Base-by-base conservation (phyloP, 23 red algal species). In the Pyropia yezoensis region DNA sequence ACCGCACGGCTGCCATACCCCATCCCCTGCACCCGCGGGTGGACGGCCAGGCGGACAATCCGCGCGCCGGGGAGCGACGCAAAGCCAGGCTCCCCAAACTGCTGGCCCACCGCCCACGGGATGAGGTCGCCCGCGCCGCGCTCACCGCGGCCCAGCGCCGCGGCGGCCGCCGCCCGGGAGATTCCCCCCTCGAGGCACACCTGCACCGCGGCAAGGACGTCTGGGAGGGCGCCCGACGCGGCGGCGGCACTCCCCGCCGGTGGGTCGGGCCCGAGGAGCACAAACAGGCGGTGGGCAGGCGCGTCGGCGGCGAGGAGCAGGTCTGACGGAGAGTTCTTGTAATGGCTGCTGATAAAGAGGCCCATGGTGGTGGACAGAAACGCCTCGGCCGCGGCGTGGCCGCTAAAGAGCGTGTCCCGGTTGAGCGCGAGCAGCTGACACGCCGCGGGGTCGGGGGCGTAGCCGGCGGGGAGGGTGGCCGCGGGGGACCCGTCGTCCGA, bases 291-390 rank as follows among this genome's bases (percentile, higher is more conserved):
- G 65, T 97, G 93, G 0, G 80, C 85, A 14, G 93, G 84, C 18
- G 93, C 93, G 63, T 97, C 93, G 18, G 76, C 78, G 32, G 90
- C 68, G 79, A 97, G 85, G 69, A 88, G 85, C 71, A 97, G 73
- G 71, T 97, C 93, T 49, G 90, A 91, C 20, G 93, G 93, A 1
- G 93, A 81, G 73, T 97, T 97, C 47, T 97, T 97, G 72, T 97
- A 97, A 55, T 97, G 93, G 53, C 76, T 83, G 11, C 78, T 67
- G 27, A 97, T 85, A 74, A 97, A 97, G 18, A 97, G 79, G 19
- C 85, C 85, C 74, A 97, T 90, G 4, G 83, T 58, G 1, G 75
- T 66, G 66, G 77, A 80, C 52, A 97, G 70, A 57, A 97, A 97
- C 1, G 79, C 70, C 61, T 97, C 93, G 15, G 85, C 83, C 7